These are phyloP conservation scores for Plantago major DNA, from an alignment of 257 asterid genomes.

Conservation along the genomic window DNA sequence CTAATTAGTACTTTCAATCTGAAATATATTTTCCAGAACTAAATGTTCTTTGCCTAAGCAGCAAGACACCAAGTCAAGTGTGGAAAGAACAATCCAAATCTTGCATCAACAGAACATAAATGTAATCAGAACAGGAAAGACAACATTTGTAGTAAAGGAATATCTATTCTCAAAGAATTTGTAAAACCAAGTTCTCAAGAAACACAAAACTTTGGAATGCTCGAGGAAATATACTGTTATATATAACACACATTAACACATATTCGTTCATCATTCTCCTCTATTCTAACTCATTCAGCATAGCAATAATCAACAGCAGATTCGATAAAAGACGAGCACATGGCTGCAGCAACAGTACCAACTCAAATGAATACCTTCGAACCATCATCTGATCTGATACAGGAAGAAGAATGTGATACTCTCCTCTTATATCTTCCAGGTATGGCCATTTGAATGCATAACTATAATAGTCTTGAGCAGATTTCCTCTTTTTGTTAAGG, in stretches of 20 bases:
- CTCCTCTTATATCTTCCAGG: constrained; percentile 58
- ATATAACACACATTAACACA: not conserved
- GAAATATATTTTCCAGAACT: no score
- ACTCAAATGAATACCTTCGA: constrained; percentile 31
- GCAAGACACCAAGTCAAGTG: constrained; percentile 17
- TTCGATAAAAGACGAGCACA: not conserved
- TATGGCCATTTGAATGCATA: constrained; percentile 4
- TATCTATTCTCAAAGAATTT: constrained; percentile 15
- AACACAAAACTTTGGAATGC: not conserved
- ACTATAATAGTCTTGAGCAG: no score
- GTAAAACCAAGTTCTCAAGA: not conserved
- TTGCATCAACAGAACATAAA: constrained; percentile 14
- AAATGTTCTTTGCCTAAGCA: constrained; percentile 5
- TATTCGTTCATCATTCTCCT: constrained; percentile 6
- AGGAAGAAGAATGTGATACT: constrained; percentile 51
- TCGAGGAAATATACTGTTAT: not conserved
- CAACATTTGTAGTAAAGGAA: constrained; percentile 17
- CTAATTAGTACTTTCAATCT: no score
- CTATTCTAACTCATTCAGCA: not conserved
- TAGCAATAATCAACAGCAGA: not conserved
- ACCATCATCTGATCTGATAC: constrained; percentile 44
- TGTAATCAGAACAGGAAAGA: not conserved
- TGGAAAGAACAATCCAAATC: constrained; percentile 24
- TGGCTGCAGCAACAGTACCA: not conserved
- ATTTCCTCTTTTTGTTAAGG: no score